Percentiles rank a stretch among this genome's conserved stretches.
phyloP scores from a whole-genome alignment of 495 filamentous ascomycete species.

The Annulohypoxylon maeteangense region DNA sequence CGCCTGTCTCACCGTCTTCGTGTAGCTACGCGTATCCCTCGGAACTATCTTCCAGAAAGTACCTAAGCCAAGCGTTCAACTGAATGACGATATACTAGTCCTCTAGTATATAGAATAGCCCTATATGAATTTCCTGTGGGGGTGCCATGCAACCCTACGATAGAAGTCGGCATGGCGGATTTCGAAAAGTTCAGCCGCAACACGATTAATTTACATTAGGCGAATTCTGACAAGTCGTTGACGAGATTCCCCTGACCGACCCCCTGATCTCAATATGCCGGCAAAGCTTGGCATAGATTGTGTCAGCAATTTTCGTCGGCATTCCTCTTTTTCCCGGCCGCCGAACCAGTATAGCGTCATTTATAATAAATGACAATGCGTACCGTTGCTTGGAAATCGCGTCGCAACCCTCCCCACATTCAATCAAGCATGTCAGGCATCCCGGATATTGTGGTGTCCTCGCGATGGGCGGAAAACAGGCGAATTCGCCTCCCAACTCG shows the following conservation, averaged over 20 bases:
- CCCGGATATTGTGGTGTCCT: constrained; percentile 31
- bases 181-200: constrained; percentile 36
- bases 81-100: not conserved
- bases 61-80: constrained; percentile 10
- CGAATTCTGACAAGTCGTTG: constrained; percentile 29
- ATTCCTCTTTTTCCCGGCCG: constrained; percentile 38
- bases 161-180: constrained; percentile 30
- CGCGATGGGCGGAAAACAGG: constrained; percentile 20
- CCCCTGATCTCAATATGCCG: constrained; percentile 25
- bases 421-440: constrained; percentile 5
- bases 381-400: constrained; percentile 20
- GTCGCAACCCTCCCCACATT: constrained; percentile 9
- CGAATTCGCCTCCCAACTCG: constrained; percentile 19
- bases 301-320: constrained; percentile 31
- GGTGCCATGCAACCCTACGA: constrained; percentile 9
- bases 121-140: constrained; percentile 4
- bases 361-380: constrained; percentile 37
- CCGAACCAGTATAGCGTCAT: constrained; percentile 18
- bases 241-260: constrained; percentile 1
- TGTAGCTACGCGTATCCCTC: not conserved
- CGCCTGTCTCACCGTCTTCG: not conserved
- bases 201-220: constrained; percentile 35
- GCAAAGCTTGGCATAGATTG: constrained; percentile 37
- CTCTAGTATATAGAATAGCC: not conserved
- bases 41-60: not conserved